These are phyloP conservation scores for Umbelopsis sp. DNA, from an alignment of 192 early-diverging fungal species.

Conservation along the genomic window DNA sequence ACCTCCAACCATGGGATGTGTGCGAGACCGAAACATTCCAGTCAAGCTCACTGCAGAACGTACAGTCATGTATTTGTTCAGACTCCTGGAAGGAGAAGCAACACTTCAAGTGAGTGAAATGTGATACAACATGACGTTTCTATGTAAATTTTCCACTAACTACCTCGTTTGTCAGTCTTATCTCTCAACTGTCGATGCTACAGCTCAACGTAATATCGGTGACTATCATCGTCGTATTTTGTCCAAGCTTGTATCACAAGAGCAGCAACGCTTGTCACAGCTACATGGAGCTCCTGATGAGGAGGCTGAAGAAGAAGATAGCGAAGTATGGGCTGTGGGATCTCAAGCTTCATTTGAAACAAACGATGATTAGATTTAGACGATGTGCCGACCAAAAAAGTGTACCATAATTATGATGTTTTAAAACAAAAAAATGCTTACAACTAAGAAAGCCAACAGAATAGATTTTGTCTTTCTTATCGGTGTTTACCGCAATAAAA, in stretches of 20 bases:
- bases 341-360: constrained; percentile 3
- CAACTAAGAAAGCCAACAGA: not conserved
- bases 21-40: constrained; percentile 78
- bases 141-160: not conserved
- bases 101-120: constrained; percentile 36
- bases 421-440: too few species aligned
- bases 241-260: constrained; percentile 47
- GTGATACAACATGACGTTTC: not conserved
- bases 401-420: constrained; percentile 10
- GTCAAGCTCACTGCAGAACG: constrained; percentile 89
- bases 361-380: constrained; percentile 9
- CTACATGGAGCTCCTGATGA: constrained; percentile 38
- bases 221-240: constrained; percentile 68
- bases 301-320: constrained; percentile 42
- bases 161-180: constrained; percentile 24
- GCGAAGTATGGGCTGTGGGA: constrained; percentile 17
- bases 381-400: not conserved
- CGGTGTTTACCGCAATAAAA: not conserved
- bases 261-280: constrained; percentile 36
- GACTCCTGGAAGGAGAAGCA: constrained; percentile 57
- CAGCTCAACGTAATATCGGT: constrained; percentile 48
- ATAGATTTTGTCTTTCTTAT: not conserved
- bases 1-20: constrained; percentile 67
- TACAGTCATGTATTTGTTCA: constrained; percentile 71
- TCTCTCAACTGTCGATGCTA: constrained; percentile 45